Evolutionary conservation across 208 protist genomes (phyloP).

Genomic region (Jaenimonas drosophilae): DNA sequence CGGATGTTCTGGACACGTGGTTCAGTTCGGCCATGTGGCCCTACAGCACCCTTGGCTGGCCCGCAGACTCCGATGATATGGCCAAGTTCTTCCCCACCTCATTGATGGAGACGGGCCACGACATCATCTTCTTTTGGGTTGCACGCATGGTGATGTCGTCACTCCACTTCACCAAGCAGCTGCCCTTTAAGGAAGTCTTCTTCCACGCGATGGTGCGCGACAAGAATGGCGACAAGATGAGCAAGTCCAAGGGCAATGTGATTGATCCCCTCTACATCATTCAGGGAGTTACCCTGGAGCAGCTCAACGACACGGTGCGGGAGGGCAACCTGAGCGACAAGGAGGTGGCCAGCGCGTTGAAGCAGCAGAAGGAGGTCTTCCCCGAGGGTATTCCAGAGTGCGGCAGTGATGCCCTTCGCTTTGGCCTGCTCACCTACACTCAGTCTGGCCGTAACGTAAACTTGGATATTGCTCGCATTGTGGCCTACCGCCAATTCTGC

Average conservation of each 20-base stretch:
- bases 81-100: slow-evolving; percentile 95
- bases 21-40: slow-evolving; percentile 99
- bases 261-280: slow-evolving; percentile 99
- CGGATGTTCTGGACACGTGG: slow-evolving; percentile 99
- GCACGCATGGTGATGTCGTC: slow-evolving; percentile 99
- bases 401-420: slow-evolving; percentile 98
- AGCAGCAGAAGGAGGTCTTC: slow-evolving; percentile 92
- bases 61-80: slow-evolving; percentile 87
- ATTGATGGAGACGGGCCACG: slow-evolving; percentile 98
- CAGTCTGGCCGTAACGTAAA: slow-evolving; percentile 94
- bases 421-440: slow-evolving; percentile 97
- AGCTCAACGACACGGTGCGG: slow-evolving; percentile 89
- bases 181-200: slow-evolving; percentile 97
- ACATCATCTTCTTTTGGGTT: slow-evolving; percentile 99
- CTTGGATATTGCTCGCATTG: slow-evolving; percentile 96
- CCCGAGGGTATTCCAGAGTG: slow-evolving; percentile 96
- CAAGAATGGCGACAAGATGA: slow-evolving; percentile 99
- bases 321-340: slow-evolving; percentile 91
- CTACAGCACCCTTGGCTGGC: slow-evolving; percentile 97
- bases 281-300: slow-evolving; percentile 92
- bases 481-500: slow-evolving; percentile 97
- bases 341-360: slow-evolving; percentile 87
- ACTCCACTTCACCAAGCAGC: slow-evolving; percentile 90
- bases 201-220: slow-evolving; percentile 99
- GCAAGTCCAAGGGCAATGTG: slow-evolving; percentile 99